Evolutionary conservation across 768 basidiomycete species (phyloP).

Genomic region (Gymnopilus junonius): DNA sequence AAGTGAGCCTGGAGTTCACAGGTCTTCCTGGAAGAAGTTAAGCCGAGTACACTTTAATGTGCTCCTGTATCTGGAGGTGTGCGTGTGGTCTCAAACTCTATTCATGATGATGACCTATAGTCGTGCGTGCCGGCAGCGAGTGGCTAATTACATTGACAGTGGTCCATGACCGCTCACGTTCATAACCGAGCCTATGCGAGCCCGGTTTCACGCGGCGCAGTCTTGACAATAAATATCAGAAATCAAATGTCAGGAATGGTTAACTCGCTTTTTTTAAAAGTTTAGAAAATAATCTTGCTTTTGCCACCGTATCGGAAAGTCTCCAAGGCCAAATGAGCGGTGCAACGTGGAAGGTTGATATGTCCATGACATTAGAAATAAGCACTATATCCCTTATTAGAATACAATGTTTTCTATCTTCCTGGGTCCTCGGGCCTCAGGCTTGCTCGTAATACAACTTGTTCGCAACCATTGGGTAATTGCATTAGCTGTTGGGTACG

Average conservation of each 20-base stretch:
- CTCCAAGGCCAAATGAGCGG: not conserved
- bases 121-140: not conserved
- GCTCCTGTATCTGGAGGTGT: not conserved
- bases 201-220: conserved; percentile 2
- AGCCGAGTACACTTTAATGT: not conserved
- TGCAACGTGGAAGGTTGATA: not conserved
- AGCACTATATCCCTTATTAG: not conserved
- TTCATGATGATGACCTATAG: not conserved
- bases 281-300: too few species aligned
- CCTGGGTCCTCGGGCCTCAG: too few species aligned
- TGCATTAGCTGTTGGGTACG: not conserved
- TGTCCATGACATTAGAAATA: not conserved
- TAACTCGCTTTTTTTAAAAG: not conserved
- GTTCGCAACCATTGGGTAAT: too few species aligned
- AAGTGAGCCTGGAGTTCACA: not conserved
- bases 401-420: too few species aligned
- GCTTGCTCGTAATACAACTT: too few species aligned
- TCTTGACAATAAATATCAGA: not conserved
- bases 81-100: not conserved
- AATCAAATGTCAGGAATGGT: not conserved
- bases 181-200: not conserved
- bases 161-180: not conserved
- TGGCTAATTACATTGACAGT: not conserved
- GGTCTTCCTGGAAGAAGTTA: not conserved
- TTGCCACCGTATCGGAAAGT: not conserved